These are phyloP conservation scores for Phytopythium sindhum DNA, from an alignment of 352 stramenopile genomes.

Conservation along the genomic window DNA sequence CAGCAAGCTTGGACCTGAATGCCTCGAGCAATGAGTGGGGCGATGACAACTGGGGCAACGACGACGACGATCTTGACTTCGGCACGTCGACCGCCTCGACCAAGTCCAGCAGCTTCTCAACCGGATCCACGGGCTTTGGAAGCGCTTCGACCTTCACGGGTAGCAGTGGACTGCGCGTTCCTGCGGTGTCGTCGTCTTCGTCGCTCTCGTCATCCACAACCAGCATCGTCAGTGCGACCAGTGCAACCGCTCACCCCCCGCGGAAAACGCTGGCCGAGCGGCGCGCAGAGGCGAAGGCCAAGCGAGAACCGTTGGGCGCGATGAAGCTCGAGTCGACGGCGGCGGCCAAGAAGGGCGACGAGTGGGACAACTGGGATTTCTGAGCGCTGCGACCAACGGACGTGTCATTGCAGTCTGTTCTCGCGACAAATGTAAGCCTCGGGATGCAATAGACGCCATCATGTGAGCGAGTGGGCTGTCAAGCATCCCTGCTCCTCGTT, in stretches of 20 bases:
- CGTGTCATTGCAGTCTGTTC: not conserved
- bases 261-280: slow-evolving; percentile 53
- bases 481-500: not conserved
- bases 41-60: slow-evolving; percentile 63
- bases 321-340: slow-evolving; percentile 53
- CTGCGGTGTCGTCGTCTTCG: not conserved
- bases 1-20: slow-evolving; percentile 23
- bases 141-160: not conserved
- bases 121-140: not conserved
- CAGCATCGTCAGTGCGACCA: slow-evolving; percentile 11
- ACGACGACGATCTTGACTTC: slow-evolving; percentile 43
- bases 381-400: slow-evolving; percentile 14
- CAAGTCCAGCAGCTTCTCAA: slow-evolving; percentile 16
- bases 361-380: slow-evolving; percentile 84
- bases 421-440: not conserved
- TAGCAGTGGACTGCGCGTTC: not conserved
- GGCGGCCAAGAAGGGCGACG: slow-evolving; percentile 42
- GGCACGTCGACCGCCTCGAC: slow-evolving; percentile 8
- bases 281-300: slow-evolving; percentile 51
- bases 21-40: slow-evolving; percentile 39
- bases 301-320: slow-evolving; percentile 42
- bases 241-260: slow-evolving; percentile 7
- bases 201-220: slow-evolving; percentile 15
- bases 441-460: not conserved
- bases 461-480: not conserved